Base-by-base conservation (phyloP, 1,139 yeast genomes). In the Kluyveromyces sp. region DNA sequence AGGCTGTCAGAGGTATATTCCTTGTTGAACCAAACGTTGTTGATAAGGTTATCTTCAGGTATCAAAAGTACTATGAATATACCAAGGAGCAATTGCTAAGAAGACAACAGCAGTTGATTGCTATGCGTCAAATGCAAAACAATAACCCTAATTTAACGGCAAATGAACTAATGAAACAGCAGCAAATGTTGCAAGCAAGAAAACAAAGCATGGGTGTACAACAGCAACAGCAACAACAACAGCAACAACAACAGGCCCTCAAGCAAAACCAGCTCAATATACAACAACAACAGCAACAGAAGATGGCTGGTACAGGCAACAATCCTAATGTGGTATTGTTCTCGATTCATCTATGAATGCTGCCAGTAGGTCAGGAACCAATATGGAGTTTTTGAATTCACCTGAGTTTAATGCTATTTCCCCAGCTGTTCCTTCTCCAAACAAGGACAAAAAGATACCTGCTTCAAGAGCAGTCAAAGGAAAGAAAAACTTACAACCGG, bases 51-150 rank as follows among this genome's bases (percentile, higher is more conserved):
- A 77, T 81, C 51, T 69, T 74, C 43, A 95, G 87, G 57, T 81
- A 85, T 52, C 83, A 81, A 50, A 78, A 82, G 58, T 87, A 83
- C 60, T 81, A 85, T 66, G 80, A 79, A 49, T 83, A 78, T 64
- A 89, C 87, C 49, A 79, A 79, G 52, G 79, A 76, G 36, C 78
- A 75, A 59, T 60, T 70, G 39, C 51, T 67, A 29, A 68, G 71
- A 51, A 64, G 69, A 34, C 72, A 68, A 45, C 73, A 67, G 45
- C 63, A 66, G 48, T 53, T 58, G 27, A 42, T 47, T 25, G 48
- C 46, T 32, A 39, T 52, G 27, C 39, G 60, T 41, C 70, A 60
- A 44, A 65, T 60, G 49, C 67, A 59, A 42, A 35, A 32, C 28
- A 34, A 27, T 27, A 41, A 41, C 28, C 43, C 43, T 7, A 41